Evolutionary conservation across 1,139 yeast species (phyloP).

Genomic region (Taphrina deformans): DNA sequence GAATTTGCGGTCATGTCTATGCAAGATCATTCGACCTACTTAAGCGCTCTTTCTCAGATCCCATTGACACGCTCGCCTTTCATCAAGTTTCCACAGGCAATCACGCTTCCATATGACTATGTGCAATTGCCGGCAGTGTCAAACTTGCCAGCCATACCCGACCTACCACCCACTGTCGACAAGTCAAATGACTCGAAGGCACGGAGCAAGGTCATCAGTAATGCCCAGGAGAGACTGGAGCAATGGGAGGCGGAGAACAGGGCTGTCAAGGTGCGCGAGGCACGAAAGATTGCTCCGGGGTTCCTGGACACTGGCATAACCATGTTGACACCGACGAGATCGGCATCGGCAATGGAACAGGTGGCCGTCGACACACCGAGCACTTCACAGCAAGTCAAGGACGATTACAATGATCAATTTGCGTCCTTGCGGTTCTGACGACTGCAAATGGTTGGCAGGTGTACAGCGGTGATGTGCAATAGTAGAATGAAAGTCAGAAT

Average conservation of each 20-base stretch:
- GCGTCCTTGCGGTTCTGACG: slow-evolving; percentile 13
- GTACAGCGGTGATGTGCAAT: too few species aligned
- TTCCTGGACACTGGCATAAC: slow-evolving; percentile 34
- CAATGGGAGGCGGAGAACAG: slow-evolving; percentile 18
- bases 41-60: slow-evolving; percentile 19
- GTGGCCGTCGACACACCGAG: not conserved
- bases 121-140: slow-evolving; percentile 6
- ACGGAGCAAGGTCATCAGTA: not conserved
- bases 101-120: slow-evolving; percentile 28
- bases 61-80: slow-evolving; percentile 27
- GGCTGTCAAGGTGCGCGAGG: slow-evolving; percentile 15
- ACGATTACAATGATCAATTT: slow-evolving; percentile 7
- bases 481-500: too few species aligned
- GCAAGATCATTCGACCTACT: not conserved
- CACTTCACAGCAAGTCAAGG: not conserved
- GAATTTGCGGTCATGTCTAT: not conserved
- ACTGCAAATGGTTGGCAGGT: not conserved
- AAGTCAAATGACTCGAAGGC: not conserved
- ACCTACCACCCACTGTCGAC: not conserved
- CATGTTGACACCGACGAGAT: slow-evolving; percentile 25
- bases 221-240: not conserved
- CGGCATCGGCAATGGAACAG: not conserved
- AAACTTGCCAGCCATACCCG: slow-evolving; percentile 2
- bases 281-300: slow-evolving; percentile 34
- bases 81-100: slow-evolving; percentile 25